Conservation (phyloP, 2,329 filamentous ascomycete species). For the Sporothrix brunneoviolacea region DNA sequence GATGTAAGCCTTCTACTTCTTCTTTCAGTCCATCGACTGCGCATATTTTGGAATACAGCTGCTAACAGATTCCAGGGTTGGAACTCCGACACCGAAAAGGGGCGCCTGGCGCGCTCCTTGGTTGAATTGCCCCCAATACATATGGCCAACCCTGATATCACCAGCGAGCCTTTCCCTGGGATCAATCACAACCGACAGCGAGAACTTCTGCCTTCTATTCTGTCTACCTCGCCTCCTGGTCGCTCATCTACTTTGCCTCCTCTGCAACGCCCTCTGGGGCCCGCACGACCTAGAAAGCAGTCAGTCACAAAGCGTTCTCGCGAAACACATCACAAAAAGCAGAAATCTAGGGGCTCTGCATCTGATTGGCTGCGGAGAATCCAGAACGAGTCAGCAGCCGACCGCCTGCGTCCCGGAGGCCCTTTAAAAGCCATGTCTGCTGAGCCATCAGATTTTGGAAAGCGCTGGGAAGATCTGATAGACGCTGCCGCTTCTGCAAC, state of each 20-base stretch:
- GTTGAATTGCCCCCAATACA: constrained; percentile 70
- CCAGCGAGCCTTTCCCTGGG: constrained; percentile 65
- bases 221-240: constrained; percentile 74
- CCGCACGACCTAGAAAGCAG: constrained; percentile 71
- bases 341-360: constrained; percentile 64
- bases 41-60: neutral
- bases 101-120: constrained; percentile 56
- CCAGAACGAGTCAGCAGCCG: constrained; percentile 42
- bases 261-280: constrained; percentile 65
- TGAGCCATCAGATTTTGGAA: constrained; percentile 77
- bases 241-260: constrained; percentile 85
- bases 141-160: constrained; percentile 50
- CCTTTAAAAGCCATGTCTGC: constrained; percentile 80
- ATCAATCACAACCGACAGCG: constrained; percentile 55
- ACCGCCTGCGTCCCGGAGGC: constrained; percentile 58
- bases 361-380: constrained; percentile 57
- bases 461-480: constrained; percentile 93
- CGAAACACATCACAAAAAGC: constrained; percentile 72
- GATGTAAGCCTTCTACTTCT: constrained; percentile 15
- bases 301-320: constrained; percentile 76
- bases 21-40: neutral
- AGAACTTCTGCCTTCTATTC: constrained; percentile 75
- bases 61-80: constrained; percentile 49
- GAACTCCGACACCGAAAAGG: constrained; percentile 63
- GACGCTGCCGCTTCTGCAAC: constrained; percentile 88